Percentiles rank a stretch among this genome's conserved stretches.
Conservation (phyloP, 2,329 filamentous ascomycete genomes). For the Fusarium pilosicola region DNA sequence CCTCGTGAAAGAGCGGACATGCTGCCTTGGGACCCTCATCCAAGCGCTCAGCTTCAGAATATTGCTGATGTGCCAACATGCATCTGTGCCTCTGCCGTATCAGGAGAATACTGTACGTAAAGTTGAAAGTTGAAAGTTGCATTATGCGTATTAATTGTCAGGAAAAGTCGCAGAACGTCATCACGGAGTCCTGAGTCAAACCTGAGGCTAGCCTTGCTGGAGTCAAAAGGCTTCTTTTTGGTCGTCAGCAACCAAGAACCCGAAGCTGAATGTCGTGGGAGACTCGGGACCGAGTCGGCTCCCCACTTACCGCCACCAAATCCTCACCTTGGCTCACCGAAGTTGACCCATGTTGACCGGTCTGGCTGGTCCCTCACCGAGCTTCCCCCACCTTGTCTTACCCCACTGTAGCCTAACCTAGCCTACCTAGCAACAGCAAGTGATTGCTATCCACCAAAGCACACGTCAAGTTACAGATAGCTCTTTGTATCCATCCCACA, state of each 20-base stretch:
- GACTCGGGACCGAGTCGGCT: neutral
- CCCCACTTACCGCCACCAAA: neutral
- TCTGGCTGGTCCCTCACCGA: neutral
- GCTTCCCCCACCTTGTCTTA: slow-evolving; percentile 14
- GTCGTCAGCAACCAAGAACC: neutral
- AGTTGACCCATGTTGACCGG: neutral
- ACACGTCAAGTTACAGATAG: slow-evolving; percentile 37
- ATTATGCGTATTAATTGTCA: neutral
- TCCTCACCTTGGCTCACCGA: slow-evolving; percentile 3
- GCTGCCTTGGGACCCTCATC: neutral
- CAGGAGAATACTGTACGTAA: neutral
- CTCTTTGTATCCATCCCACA: slow-evolving; percentile 20
- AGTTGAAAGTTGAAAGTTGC: neutral
- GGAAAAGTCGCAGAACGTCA: neutral
- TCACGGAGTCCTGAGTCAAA: neutral
- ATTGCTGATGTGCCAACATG: neutral
- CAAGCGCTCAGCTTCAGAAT: neutral
- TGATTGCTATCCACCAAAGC: slow-evolving; percentile 26
- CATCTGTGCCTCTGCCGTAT: neutral
- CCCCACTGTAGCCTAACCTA: slow-evolving; percentile 29
- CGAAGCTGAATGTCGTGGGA: neutral
- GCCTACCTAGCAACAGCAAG: neutral
- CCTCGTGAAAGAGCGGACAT: neutral
- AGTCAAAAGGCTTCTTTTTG: neutral
- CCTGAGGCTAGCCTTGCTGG: neutral